Base-by-base conservation (phyloP, 179 eudicot genomes). In the Silene coronaria region DNA sequence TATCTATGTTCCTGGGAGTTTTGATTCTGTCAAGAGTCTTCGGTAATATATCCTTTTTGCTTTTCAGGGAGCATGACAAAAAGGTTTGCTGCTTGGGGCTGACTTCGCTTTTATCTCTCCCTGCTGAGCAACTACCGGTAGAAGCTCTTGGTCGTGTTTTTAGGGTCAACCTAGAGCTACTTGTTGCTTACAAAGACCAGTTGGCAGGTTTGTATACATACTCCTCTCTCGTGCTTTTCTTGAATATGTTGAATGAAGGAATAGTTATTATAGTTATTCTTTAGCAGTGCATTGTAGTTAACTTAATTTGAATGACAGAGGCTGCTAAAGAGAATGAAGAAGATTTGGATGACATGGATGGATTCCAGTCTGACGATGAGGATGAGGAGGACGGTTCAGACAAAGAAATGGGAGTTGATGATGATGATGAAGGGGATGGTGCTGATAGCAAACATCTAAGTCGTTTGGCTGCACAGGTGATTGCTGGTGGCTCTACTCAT, bases 31-130 rank as follows among this genome's bases (percentile, higher is more conserved):
- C 12, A 1, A 1, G 12, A 7, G 9, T 38, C 59, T 34, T 38
- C 6, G 7, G 13, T 64, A 19, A 36, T 73, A 11, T 14, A 46
- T 53, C 36, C 36, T 48, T 19, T 38, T 73, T 21, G 64, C 58
- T 24, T 82, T 81, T 72, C 88, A 93, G 98, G 83, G 97, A 91
- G 82, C 95, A 95, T 78, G 97, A 93, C 79, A 95, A 95, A 84
- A 95, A 95, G 76, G 97, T 95, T 24, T 95, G 99, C 84, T 92
- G 96, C 76, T 86, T 95, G 93, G 99, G 99, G 74, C 85, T 96
- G 86, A 96, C 88, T 42, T 88, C 97, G 1, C 80, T 96, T 82
- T 84, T 96, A 66, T 80, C 91, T 69, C 97, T 93, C 82, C 96
- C 96, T 76, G 83, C 86, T 34, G 96, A 88, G 42, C 97, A 87